Conservation (phyloP, 371 early-diverging fungal species). For the Mortierella sp. region DNA sequence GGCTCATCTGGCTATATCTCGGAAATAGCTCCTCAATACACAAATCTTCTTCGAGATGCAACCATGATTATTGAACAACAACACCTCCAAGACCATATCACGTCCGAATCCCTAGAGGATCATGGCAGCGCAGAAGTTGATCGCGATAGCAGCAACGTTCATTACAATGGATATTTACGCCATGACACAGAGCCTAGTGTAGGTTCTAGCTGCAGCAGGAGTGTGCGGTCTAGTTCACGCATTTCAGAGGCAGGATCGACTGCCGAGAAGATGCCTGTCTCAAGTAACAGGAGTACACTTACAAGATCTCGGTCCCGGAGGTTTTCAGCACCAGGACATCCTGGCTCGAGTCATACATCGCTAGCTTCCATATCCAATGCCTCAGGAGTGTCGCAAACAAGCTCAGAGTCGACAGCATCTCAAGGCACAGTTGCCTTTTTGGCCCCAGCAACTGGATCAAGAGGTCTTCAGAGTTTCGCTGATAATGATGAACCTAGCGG, state of each 20-base stretch:
- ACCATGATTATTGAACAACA: slow-evolving; percentile 41
- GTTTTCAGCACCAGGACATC: slow-evolving; percentile 34
- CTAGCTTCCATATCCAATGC: slow-evolving; percentile 3
- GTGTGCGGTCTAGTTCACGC: background rate
- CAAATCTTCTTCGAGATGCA: slow-evolving; percentile 42
- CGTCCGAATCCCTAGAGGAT: background rate
- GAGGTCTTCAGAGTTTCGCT: slow-evolving; percentile 8
- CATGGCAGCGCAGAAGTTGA: background rate
- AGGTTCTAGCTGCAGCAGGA: background rate
- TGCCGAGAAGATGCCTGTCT: background rate
- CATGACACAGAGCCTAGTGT: background rate
- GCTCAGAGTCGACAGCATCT: background rate
- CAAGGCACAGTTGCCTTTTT: background rate
- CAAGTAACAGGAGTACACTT: slow-evolving; percentile 16
- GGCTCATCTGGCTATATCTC: slow-evolving; percentile 9
- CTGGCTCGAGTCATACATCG: slow-evolving; percentile 19
- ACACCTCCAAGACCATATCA: background rate
- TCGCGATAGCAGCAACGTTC: background rate
- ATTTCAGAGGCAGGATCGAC: background rate
- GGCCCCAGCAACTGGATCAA: background rate
- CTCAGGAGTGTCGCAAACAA: background rate
- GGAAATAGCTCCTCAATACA: slow-evolving; percentile 15
- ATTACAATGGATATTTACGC: background rate
- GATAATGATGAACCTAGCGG: background rate
- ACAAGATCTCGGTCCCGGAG: slow-evolving; percentile 32